These are phyloP conservation scores for Kwoniella sp. DNA, from an alignment of 768 basidiomycete species.

Conservation along the genomic window DNA sequence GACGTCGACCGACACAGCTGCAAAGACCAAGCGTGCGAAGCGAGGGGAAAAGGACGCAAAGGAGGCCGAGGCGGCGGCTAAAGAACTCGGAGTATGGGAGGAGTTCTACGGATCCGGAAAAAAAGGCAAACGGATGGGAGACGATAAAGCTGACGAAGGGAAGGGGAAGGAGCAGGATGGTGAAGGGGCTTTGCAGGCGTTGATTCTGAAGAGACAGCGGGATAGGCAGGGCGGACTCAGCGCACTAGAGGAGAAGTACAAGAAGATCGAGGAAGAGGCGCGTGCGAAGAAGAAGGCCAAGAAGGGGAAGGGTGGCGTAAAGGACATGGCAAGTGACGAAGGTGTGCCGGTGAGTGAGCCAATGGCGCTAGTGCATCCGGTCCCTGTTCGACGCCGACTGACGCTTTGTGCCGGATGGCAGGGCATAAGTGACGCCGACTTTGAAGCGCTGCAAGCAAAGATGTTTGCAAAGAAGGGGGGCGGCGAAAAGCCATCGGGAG, in stretches of 20 bases:
- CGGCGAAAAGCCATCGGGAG: not conserved
- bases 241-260: constrained; percentile 50
- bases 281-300: constrained; percentile 46
- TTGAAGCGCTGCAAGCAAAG: constrained; percentile 37
- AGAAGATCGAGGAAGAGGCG: constrained; percentile 45
- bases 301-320: constrained; percentile 52
- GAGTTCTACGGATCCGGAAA: constrained; percentile 62
- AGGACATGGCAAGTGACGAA: constrained; percentile 55
- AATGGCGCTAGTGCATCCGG: too few relatives aligned
- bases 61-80: constrained; percentile 76
- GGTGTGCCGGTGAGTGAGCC: too few relatives aligned
- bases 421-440: constrained; percentile 41
- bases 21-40: constrained; percentile 67
- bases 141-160: constrained; percentile 61
- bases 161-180: constrained; percentile 25
- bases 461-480: constrained; percentile 29
- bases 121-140: constrained; percentile 78
- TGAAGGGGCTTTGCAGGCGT: constrained; percentile 60
- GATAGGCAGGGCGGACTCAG: constrained; percentile 65
- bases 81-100: constrained; percentile 88
- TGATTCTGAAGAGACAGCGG: constrained; percentile 73
- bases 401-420: too few relatives aligned
- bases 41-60: constrained; percentile 70
- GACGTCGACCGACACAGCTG: constrained; percentile 73
- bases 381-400: too few relatives aligned